Base-by-base conservation (phyloP, 2,329 filamentous ascomycete species). In the Trichophyton rubrum region DNA sequence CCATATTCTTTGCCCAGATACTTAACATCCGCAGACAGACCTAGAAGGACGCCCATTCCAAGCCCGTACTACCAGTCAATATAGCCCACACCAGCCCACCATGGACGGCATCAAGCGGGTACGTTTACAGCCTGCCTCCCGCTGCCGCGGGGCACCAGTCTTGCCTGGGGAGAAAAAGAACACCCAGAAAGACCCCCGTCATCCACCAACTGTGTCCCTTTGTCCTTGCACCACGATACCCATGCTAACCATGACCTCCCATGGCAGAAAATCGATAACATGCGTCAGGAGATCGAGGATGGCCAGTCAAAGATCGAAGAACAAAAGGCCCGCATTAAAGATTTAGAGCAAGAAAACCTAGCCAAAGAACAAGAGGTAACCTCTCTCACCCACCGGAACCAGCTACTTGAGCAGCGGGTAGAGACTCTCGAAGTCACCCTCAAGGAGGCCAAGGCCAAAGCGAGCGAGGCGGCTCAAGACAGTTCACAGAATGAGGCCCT, bases 331-430 rank as follows among this genome's bases (percentile, higher is more conserved):
- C 91, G 89, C 79, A 83, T 96, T 79, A 97, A 96, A 83, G 76
- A 78, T 60, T 83, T 97, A 66, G 91, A 99, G 79, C 88, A 96
- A 77, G 92, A 97, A 80, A 96, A 90, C 76, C 82, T 96, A 65
- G 82, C 87, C 73, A 97, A 97, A 82, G 93, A 97, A 80, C 91
- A 97, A 78, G 92, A 97, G 76, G 95, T 97, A 77, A 95, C 89
- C 67, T 97, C 93, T 59, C 85, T 97, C 71, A 85, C 87, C 74
- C 92, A 97, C 86, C 95, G 92, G 82, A 96, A 96, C 79, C 85
- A 85, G 71, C 82, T 96, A 64, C 87, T 97, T 63, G 93, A 97
- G 80, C 69, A 75, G 65, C 90, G 97, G 74, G 86, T 96, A 68
- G 92, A 96, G 80, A 96, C 96, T 82, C 82, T 95, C 66, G 93